These are phyloP conservation scores for Alternaria sp. DNA, from an alignment of 2,329 filamentous ascomycete genomes.

Conservation along the genomic window DNA sequence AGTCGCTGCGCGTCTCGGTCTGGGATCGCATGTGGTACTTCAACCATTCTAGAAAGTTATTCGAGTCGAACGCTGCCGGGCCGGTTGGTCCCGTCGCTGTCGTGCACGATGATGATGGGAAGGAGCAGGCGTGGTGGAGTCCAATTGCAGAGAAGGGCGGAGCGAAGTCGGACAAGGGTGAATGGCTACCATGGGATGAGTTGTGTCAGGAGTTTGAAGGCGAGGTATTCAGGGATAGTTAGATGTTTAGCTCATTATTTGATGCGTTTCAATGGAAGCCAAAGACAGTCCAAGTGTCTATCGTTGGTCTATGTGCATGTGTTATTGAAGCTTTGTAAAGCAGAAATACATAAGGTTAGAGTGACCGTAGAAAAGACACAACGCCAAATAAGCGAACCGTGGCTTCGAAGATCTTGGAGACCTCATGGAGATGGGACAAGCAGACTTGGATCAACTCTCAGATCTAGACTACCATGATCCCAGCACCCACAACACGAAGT, in stretches of 20 bases:
- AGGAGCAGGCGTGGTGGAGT: constrained; percentile 8
- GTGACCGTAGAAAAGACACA: not conserved
- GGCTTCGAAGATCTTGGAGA: not conserved
- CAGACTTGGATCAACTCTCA: not conserved
- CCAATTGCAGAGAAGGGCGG: constrained; percentile 9
- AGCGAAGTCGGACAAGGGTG: not conserved
- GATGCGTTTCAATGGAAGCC: not conserved
- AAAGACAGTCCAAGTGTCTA: not conserved
- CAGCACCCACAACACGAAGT: not conserved
- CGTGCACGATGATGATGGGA: not conserved
- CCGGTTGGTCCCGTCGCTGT: constrained; percentile 1
- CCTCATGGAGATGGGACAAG: not conserved
- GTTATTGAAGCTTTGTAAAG: not conserved
- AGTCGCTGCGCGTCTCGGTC: not conserved
- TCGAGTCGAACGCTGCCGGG: not conserved
- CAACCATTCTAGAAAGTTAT: not conserved
- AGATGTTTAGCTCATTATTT: not conserved
- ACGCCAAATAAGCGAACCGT: too few relatives aligned
- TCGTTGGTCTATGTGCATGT: not conserved
- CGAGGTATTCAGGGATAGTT: constrained; percentile 3
- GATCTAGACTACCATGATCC: not conserved
- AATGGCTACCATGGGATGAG: not conserved
- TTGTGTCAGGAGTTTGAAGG: not conserved
- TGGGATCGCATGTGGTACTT: constrained; percentile 11
- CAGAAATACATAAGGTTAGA: not conserved